Evolutionary conservation across 495 filamentous ascomycete genomes (phyloP), one percentile per base, ranked within the genome.

Genomic region (Cercophora samala): DNA sequence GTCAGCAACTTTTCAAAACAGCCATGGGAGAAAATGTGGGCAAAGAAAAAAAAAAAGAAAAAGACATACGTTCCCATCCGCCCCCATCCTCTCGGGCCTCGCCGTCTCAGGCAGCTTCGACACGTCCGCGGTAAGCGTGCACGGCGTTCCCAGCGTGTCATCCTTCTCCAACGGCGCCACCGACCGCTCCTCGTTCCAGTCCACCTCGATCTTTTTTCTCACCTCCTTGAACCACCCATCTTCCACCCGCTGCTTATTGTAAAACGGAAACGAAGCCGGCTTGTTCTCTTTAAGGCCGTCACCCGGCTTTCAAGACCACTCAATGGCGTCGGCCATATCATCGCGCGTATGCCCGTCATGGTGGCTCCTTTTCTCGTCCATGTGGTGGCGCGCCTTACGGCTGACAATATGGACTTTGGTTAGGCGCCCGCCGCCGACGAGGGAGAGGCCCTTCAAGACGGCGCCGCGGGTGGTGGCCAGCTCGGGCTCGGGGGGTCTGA

Each of bases 401-500:
- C 76, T 80, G 37, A 77, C 72, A 46, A 79, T 70, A 24, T 70
- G 69, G 8, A 88, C 80, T 62, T 69, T 64, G 63, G 83, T 73
- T 21, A 73, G 64, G 71, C 77, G 53, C 3, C 9, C 37, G 72
- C 73, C 68, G 69, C 74, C 71, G 65, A 32, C 73, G 42, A 63
- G 71, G 11, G 68, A 81, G 69, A 73, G 77, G 61, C 74, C 85
- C 76, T 58, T 87, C 81, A 73, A 81, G 67, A 75, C 80, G 70
- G 75, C 71, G 25, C 70, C 75, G 18, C 73, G 72, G 26, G 84
- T 81, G 22, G 83, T 82, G 25, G 82, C 79, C 1, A 75, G 80
- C 82, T 85, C 89, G 64, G 85, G 83, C 74, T 90, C 82, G 81
- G 77, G 0, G 88, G 88, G 65, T 89, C 87, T 72, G 90, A 79